A percentile compares a stretch with the other conserved stretches of the same genome.
These are phyloP conservation scores for Parathielavia hyrcaniae DNA, from an alignment of 495 filamentous ascomycete genomes.

Conservation along the genomic window DNA sequence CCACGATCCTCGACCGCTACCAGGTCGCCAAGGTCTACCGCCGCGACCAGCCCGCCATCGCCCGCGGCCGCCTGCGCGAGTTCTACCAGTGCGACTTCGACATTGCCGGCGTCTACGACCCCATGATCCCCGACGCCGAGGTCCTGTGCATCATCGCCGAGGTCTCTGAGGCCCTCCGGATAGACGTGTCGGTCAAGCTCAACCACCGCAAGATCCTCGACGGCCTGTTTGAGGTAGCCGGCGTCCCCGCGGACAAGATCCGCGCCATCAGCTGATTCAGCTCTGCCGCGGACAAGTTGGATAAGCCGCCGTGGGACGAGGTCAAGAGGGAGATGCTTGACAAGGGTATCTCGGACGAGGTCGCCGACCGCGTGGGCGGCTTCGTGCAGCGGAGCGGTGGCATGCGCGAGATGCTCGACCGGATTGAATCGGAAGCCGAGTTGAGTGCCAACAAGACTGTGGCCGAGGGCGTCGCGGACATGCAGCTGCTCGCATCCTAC, in stretches of 20 bases:
- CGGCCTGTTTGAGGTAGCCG: slow-evolving; percentile 80
- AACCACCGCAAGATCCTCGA: slow-evolving; percentile 93
- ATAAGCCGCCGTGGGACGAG: slow-evolving; percentile 84
- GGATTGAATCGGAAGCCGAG: slow-evolving; percentile 53
- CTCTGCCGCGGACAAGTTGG: slow-evolving; percentile 87
- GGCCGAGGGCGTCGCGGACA: slow-evolving; percentile 70
- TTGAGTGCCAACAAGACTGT: slow-evolving; percentile 61
- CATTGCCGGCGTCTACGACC: slow-evolving; percentile 78
- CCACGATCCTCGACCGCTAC: slow-evolving; percentile 35
- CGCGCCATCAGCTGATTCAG: slow-evolving; percentile 78
- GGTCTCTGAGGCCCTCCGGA: slow-evolving; percentile 68
- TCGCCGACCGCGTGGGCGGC: slow-evolving; percentile 78
- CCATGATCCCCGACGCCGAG: slow-evolving; percentile 91
- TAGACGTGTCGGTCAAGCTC: slow-evolving; percentile 73
- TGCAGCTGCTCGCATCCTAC: slow-evolving; percentile 73
- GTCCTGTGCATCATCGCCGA: slow-evolving; percentile 72
- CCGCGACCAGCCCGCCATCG: slow-evolving; percentile 41
- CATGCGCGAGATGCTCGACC: slow-evolving; percentile 58
- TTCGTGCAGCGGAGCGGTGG: slow-evolving; percentile 68
- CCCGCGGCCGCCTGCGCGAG: slow-evolving; percentile 74
- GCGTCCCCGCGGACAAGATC: slow-evolving; percentile 78
- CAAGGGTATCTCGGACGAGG: slow-evolving; percentile 65
- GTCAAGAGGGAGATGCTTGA: slow-evolving; percentile 86
- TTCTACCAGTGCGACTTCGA: slow-evolving; percentile 98
- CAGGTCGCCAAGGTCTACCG: slow-evolving; percentile 78